Evolutionary conservation across 2,329 filamentous ascomycete species (phyloP), one percentile per base, ranked within the genome.

Genomic region (Eutypella sp.): DNA sequence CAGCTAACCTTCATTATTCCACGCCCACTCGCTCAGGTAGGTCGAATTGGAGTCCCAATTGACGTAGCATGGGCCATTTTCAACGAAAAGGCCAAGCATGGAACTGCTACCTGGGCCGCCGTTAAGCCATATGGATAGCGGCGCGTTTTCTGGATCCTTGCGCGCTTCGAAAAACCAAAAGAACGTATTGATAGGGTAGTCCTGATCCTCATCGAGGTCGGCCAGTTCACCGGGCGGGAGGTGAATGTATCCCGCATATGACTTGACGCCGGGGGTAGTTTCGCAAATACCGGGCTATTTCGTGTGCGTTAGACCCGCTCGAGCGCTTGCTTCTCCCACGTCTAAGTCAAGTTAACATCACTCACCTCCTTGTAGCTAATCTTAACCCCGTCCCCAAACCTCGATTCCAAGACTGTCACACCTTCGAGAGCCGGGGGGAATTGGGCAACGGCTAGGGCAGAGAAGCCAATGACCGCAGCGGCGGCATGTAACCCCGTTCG

Each of bases 181-280:
- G 51, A 65, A 63, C 0, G 78, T 81, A 45, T 64, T 73, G 42
- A 72, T 71, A 16, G 68, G 60, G 48, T 73, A 74, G 40, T 61
- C 55, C 24, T 66, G 62, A 10, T 47, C 63, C 73, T 49, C 82
- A 52, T 81, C 79, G 15, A 60, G 46, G 40, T 63, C 63, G 20
- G 69, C 66, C 5, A 64, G 55, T 2, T 57, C 50, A 3, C 58
- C 58, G 1, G 78, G 57, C 1, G 77, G 75, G 29, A 84, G 60
- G 45, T 71, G 69, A 29, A 84, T 73, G 66, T 83, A 82, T 48
- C 81, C 81, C 3, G 77, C 69, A 56, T 78, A 84, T 67, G 61
- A 81, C 80, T 62, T 83, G 74, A 64, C 79, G 70, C 63, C 83
- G 73, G 22, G 70, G 66, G 45, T 70, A 45, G 61, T 81, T 78